These are phyloP conservation scores for Coemansia brasiliensis DNA, from an alignment of 192 early-diverging fungal genomes.

Conservation along the genomic window DNA sequence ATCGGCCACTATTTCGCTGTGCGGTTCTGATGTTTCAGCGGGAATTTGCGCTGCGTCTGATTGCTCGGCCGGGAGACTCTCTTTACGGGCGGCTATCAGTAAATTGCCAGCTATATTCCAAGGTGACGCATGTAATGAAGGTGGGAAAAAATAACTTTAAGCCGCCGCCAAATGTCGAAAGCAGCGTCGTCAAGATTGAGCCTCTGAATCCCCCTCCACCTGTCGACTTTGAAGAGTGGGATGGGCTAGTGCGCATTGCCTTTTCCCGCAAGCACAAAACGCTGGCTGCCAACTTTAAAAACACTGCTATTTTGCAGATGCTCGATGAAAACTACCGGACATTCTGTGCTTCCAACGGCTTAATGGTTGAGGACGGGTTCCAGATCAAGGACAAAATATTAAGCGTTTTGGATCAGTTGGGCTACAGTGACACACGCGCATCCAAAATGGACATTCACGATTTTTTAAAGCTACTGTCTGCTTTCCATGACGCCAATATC, in stretches of 20 bases:
- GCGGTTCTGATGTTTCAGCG: constrained; percentile 99
- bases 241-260: constrained; percentile 90
- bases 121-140: constrained; percentile 97
- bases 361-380: constrained; percentile 79
- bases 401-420: constrained; percentile 68
- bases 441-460: constrained; percentile 94
- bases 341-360: constrained; percentile 76
- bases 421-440: constrained; percentile 75
- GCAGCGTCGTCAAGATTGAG: constrained; percentile 92
- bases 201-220: constrained; percentile 92
- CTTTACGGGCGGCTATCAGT: constrained; percentile 91
- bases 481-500: constrained; percentile 90
- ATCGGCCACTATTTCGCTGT: constrained; percentile 87
- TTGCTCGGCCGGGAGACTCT: constrained; percentile 91
- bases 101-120: constrained; percentile 91
- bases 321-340: constrained; percentile 97
- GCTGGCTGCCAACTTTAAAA: constrained; percentile 86
- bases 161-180: constrained; percentile 96
- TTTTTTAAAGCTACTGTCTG: constrained; percentile 83
- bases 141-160: constrained; percentile 97
- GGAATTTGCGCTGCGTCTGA: constrained; percentile 93
- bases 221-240: constrained; percentile 94
- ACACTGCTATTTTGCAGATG: constrained; percentile 80
- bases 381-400: constrained; percentile 81
- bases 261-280: constrained; percentile 97